Base-by-base conservation (phyloP, 805 yeast genomes). In the Priceomyces castillae region DNA sequence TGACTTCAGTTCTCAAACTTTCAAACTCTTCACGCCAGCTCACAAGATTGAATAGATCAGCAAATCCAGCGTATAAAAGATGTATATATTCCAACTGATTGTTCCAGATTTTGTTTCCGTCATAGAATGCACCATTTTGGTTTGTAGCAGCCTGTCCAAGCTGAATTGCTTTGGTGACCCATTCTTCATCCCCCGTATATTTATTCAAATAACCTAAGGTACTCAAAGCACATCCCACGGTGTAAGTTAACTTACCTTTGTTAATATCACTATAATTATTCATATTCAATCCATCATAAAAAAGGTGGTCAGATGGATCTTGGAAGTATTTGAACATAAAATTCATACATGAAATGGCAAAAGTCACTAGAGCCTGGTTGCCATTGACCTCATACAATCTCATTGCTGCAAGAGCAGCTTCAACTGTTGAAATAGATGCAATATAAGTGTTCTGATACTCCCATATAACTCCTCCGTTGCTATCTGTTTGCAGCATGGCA, bases 341-440 rank as follows among this genome's bases (percentile, higher is more conserved):
- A 39, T 48, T 37, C 46, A 52, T 40, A 23, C 62, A 53, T 11
- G 49, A 40, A 25, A 42, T 41, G 5, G 59, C 51, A 38, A 55
- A 62, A 1, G 17, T 26, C 7, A 58, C 19, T 22, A 50, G 46
- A 7, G 35, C 40, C 4, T 30, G 22, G 33, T 58, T 53, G 2
- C 46, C 28, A n/a, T 47, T 52, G 16, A 48, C 30, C 30, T 44
- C 48, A 42, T 54, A 57, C 5, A 61, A 31, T 34, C 50, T 46
- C 10, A 55, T 46, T 3, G 65, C 62, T 7, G 64, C 62, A 25
- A 62, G 49, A 3, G 62, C 65, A 1, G 59, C 57, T 44, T 62
- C 67, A 11, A 53, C 49, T 7, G 62, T 57, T 4, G 65, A 59
- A 30, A 62, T 62, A 12, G 67, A 58, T 7, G 67, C 62, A 18